phyloP scores from a whole-genome alignment of 306 rosid genomes.

The Luffa aegyptiaca region DNA sequence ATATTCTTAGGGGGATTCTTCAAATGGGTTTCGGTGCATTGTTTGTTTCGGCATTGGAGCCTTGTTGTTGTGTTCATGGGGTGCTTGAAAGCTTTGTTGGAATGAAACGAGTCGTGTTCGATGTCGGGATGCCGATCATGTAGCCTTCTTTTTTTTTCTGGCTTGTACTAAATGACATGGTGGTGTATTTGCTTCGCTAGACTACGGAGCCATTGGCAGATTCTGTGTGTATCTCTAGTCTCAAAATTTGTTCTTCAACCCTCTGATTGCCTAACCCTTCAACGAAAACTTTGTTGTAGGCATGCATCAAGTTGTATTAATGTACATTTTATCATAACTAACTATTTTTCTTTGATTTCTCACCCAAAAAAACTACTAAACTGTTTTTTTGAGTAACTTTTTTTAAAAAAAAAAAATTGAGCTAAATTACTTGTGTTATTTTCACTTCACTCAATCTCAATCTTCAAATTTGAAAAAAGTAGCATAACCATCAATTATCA shows the following conservation, averaged over 20 bases:
- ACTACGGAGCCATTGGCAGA: background rate
- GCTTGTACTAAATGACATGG: background rate
- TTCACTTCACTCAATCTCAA: background rate
- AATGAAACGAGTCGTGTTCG: background rate
- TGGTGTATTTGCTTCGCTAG: background rate
- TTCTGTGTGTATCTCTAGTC: background rate
- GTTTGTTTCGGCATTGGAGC: background rate
- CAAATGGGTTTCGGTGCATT: background rate
- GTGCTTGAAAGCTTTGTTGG: background rate
- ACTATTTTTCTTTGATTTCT: too few species aligned
- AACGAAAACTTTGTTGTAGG: background rate
- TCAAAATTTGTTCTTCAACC: background rate
- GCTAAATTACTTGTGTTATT: background rate
- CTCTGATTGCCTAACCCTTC: background rate
- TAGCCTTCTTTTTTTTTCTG: background rate
- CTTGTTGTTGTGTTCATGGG: constrained; percentile 1
- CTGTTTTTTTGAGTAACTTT: too few species aligned
- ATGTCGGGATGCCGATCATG: background rate
- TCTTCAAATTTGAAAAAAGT: background rate
- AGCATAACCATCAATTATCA: too few species aligned
- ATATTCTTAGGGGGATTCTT: background rate
- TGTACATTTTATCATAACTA: too few species aligned
- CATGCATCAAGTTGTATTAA: background rate
- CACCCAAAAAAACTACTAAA: too few species aligned
- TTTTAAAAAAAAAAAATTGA: too few species aligned